Conservation (phyloP, 2,329 filamentous ascomycete species). For the Dothiorella sarmentorum region DNA sequence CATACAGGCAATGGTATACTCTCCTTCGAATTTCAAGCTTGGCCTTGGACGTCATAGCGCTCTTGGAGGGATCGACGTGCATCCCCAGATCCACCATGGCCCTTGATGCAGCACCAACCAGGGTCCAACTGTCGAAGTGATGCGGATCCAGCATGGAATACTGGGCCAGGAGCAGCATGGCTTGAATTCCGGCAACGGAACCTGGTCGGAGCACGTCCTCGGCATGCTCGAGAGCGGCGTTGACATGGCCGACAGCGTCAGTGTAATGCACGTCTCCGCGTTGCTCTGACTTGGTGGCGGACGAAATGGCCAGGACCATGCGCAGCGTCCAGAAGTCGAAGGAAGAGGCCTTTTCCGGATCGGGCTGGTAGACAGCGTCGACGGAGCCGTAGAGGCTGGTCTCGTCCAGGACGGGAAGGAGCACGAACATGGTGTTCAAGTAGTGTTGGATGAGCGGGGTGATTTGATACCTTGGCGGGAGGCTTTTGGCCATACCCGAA, state of each 20-base stretch:
- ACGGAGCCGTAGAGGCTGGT: constrained; percentile 73
- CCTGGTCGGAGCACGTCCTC: constrained; percentile 83
- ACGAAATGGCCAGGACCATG: constrained; percentile 83
- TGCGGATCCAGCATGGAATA: constrained; percentile 87
- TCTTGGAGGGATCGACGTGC: constrained; percentile 82
- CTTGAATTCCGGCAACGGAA: constrained; percentile 80
- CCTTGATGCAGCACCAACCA: constrained; percentile 85
- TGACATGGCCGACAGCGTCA: constrained; percentile 58
- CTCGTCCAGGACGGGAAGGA: constrained; percentile 81
- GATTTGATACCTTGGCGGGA: constrained; percentile 70
- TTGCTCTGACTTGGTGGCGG: constrained; percentile 66
- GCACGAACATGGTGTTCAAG: constrained; percentile 72
- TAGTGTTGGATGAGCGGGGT: constrained; percentile 76
- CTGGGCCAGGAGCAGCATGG: constrained; percentile 77
- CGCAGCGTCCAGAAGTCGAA: constrained; percentile 84
- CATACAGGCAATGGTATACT: constrained; percentile 88
- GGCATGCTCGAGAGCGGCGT: constrained; percentile 69
- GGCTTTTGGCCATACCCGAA: constrained; percentile 52
- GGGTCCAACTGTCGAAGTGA: constrained; percentile 90
- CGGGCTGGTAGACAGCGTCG: constrained; percentile 75
- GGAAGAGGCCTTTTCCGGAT: constrained; percentile 57
- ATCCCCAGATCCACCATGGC: constrained; percentile 86
- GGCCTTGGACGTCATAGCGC: constrained; percentile 63
- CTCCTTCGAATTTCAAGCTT: constrained; percentile 74
- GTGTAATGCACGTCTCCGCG: constrained; percentile 62